Base-by-base conservation (phyloP, 106 monocot genomes). In the Acanthochlamys bracteata region DNA sequence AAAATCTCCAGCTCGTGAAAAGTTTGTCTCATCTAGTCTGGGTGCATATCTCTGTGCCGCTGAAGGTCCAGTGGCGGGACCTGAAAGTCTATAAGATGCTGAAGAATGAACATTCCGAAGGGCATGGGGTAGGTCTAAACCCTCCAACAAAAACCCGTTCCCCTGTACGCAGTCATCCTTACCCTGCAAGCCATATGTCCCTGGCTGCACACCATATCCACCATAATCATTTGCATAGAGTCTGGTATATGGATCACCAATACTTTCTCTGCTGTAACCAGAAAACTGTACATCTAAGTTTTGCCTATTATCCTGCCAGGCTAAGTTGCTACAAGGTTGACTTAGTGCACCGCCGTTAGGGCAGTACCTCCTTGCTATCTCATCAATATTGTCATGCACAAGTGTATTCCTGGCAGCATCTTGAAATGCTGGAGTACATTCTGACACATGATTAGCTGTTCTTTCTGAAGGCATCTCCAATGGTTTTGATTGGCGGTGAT, bases 21-120 rank as follows among this genome's bases (percentile, higher is more conserved):
- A 64, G 62, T 75, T 83, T 21, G 59, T 69, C 73, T 85, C 93
- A 55, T 85, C 78, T 2, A 85, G 73, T 13, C 64, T 66, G 12
- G 88, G 88, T 0, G 82, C 78, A 71, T 93, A 93, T 49, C 70
- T 71, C 25, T 85, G 69, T 42, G 62, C 73, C 21, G 72, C 62
- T 11, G 88, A 75, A 13, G 60, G 52, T 26, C 55, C 73, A 3
- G 41, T 42, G 14, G 20, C 53, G 11, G 66, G 15, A 64, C 68
- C n/a, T 4, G 75, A 66, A 4, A 68, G 17, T 24, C 57, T 71
- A 65, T 70, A 77, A 7, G 68, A 42, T 7, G 77, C 19, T n/a
- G 71, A 58, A 0, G 74, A 24, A 39, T 55, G 41, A 53, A 25
- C 51, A 9, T 25, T 43, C 19, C 4, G 60, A 20, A 14, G 56